Conservation (phyloP, 495 filamentous ascomycete genomes). For the Halenospora varia region DNA sequence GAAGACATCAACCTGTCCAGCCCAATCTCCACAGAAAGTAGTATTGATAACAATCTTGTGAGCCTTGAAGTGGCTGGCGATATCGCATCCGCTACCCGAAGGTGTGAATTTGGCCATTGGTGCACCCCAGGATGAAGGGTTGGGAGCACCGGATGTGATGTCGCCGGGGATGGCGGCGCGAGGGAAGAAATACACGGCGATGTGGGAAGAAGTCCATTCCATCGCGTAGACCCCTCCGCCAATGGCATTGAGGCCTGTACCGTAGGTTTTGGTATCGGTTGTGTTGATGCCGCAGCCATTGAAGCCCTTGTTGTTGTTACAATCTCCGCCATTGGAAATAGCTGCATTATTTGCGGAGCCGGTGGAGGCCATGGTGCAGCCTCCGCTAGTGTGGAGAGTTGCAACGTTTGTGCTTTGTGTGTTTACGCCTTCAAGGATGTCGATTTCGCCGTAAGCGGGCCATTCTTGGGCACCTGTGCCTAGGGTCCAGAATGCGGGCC, state of each 20-base stretch:
- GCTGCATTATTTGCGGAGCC: no score
- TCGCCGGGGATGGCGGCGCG: constrained; percentile 51
- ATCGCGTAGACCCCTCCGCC: constrained; percentile 77
- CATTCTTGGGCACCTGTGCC: no score
- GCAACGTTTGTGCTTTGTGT: not conserved
- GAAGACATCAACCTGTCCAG: constrained; percentile 46
- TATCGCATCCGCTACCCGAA: constrained; percentile 47
- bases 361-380: no score
- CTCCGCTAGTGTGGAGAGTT: not conserved
- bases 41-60: constrained; percentile 79
- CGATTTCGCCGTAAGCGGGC: not conserved
- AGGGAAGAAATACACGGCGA: constrained; percentile 79
- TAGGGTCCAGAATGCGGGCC: not conserved
- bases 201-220: constrained; percentile 62
- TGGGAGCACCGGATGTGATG: constrained; percentile 52
- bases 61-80: constrained; percentile 60
- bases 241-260: constrained; percentile 65
- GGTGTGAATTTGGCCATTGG: constrained; percentile 64
- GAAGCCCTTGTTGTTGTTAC: not conserved
- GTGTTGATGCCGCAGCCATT: not conserved
- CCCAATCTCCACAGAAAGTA: constrained; percentile 83
- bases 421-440: not conserved
- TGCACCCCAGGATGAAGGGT: constrained; percentile 59
- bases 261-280: constrained; percentile 36
- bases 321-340: not conserved